phyloP scores from a whole-genome alignment of 306 rosid species.

The Oemleria cerasiformis region DNA sequence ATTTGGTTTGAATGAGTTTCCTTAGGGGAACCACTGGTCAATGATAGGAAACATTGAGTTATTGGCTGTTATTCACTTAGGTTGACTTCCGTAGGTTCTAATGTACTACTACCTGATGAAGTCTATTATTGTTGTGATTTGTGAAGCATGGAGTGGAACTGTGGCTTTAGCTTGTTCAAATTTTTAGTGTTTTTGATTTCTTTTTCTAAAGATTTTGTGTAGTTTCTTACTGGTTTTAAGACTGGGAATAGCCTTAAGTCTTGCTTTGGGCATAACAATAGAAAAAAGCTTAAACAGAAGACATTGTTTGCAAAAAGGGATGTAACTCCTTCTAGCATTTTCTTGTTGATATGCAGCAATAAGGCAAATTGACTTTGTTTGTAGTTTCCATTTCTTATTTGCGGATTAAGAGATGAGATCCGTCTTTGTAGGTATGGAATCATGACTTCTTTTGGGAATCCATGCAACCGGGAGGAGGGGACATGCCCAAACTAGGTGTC shows the following conservation, averaged over 20 bases:
- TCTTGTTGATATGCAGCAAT: neutral
- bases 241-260: neutral
- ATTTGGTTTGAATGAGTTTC: neutral
- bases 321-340: neutral
- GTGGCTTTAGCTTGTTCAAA: neutral
- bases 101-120: neutral
- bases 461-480: slow-evolving; percentile 97
- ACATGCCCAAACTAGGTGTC: slow-evolving; percentile 63
- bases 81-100: neutral
- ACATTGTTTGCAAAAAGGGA: neutral
- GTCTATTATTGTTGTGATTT: neutral
- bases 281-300: neutral
- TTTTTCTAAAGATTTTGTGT: slow-evolving; percentile 2
- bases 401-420: neutral
- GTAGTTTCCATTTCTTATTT: neutral
- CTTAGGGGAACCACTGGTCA: neutral
- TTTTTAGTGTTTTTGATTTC: too few relatives aligned
- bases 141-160: neutral
- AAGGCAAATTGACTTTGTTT: neutral
- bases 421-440: slow-evolving; percentile 78
- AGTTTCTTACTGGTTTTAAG: neutral
- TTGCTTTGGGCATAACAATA: neutral
- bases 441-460: slow-evolving; percentile 98
- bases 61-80: neutral
- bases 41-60: neutral